Base-by-base conservation (phyloP, 2,329 filamentous ascomycete genomes). In the Metarhizium robertsii region DNA sequence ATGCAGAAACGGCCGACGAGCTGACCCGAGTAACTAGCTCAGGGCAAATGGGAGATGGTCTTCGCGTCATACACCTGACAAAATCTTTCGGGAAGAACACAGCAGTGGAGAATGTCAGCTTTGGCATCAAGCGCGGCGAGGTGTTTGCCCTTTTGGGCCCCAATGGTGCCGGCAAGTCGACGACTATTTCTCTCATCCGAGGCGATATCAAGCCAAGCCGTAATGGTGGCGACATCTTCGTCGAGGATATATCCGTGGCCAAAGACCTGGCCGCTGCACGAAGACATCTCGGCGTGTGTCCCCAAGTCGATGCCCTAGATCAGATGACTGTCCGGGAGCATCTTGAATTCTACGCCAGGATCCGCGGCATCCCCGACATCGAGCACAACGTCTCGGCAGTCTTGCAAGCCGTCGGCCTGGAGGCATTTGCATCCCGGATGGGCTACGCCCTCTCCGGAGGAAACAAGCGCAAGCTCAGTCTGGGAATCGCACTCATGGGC, bases 401-500 rank as follows among this genome's bases (percentile, higher is more conserved):
- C 4, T 76, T 96, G n/a, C 75, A 80, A 40, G 91, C 91, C 1
- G 91, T 96, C 1, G 90, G 91, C 0, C 77, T 96, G 0, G 72
- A 78, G 6, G 77, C 80, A 0, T 95, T 91, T 71, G 75, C 81
- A 3, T 77, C 82, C 7, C 82, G 90, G 30, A 90, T 92, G 79
- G 92, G 89, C 0, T 79, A 81, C 54, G 87, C 88, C 49, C 79
- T 96, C 0, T 92, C 88, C 0, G 92, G 92, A 8, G 92, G 92
- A 34, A 96, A 96, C 73, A 95, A 95, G 74, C 80, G 92, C n/a
- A 97, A 96, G 70, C 75, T 97, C 1, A 90, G 84, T 18, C 79
- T 96, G 0, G 92, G 88, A 3, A 95, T 96, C 55, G 92, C 92
- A 0, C 75, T 97, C 1, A 95, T 96, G 80, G 92, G 92, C 4